These are phyloP conservation scores for Pleurotus djamor DNA, from an alignment of 768 basidiomycete species.

Conservation along the genomic window DNA sequence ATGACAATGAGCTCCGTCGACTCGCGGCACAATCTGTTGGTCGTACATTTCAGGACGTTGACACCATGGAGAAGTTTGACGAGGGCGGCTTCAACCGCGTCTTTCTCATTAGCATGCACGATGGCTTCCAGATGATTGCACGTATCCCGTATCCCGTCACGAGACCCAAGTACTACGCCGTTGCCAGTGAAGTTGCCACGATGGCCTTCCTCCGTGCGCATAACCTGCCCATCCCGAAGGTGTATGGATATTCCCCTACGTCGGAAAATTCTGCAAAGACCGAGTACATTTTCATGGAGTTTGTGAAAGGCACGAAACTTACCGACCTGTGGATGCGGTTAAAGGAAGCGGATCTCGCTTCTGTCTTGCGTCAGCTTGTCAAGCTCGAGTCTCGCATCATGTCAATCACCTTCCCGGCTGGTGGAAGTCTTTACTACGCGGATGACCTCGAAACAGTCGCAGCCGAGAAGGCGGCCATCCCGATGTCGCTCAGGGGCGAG, in stretches of 20 bases:
- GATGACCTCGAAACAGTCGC: slow-evolving; percentile 40
- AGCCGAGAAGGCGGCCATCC: slow-evolving; percentile 25
- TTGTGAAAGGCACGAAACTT: slow-evolving; percentile 34
- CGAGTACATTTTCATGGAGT: slow-evolving; percentile 47
- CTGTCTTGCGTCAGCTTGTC: slow-evolving; percentile 40
- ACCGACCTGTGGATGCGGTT: slow-evolving; percentile 39
- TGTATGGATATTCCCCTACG: slow-evolving; percentile 23
- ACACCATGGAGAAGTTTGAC: slow-evolving; percentile 33
- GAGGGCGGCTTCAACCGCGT: slow-evolving; percentile 38
- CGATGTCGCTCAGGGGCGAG: slow-evolving; percentile 27
- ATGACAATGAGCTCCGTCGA: slow-evolving; percentile 27
- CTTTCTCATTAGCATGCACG: slow-evolving; percentile 30
- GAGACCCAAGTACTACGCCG: slow-evolving; percentile 20
- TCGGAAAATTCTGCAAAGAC: slow-evolving; percentile 36
- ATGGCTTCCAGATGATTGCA: slow-evolving; percentile 27
- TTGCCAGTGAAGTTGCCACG: slow-evolving; percentile 36
- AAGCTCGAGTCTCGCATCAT: slow-evolving; percentile 47
- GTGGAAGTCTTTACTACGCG: slow-evolving; percentile 48
- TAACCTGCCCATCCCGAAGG: slow-evolving; percentile 25
- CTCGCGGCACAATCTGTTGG: slow-evolving; percentile 31
- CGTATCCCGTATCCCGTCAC: slow-evolving; percentile 29
- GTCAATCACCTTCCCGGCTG: slow-evolving; percentile 45
- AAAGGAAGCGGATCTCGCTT: slow-evolving; percentile 33
- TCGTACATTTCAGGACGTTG: slow-evolving; percentile 24
- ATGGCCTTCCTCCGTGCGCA: slow-evolving; percentile 27